phyloP scores from a whole-genome alignment of 306 rosid species.

The Corylus avellana region DNA sequence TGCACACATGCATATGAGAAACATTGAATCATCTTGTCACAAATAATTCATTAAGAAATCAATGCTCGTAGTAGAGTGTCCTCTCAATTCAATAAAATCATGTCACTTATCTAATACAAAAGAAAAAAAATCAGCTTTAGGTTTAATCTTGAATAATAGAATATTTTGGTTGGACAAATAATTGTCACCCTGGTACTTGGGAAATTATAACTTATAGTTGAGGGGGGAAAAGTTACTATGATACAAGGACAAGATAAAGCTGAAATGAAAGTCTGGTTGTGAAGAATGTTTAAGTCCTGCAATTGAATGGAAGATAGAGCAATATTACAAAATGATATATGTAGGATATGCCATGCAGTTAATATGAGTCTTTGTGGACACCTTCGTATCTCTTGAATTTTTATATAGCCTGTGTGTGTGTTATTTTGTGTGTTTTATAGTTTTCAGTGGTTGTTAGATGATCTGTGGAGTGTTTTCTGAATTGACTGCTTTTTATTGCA shows the following conservation, averaged over 20 bases:
- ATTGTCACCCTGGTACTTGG: not conserved
- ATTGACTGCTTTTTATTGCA: conserved; percentile 48
- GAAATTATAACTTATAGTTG: not conserved
- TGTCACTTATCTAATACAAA: too few relatives aligned
- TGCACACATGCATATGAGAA: not conserved
- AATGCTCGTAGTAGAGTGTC: too few relatives aligned
- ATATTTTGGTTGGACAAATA: not conserved
- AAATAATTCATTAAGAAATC: not conserved
- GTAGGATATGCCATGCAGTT: not conserved
- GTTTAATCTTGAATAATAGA: not conserved
- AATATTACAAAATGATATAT: not conserved
- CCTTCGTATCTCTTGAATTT: not conserved
- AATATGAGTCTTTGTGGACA: not conserved
- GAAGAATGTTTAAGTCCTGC: not conserved
- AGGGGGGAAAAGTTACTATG: not conserved
- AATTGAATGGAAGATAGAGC: not conserved
- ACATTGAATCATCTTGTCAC: not conserved
- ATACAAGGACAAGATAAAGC: not conserved
- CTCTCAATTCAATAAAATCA: too few relatives aligned
- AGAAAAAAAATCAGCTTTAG: not conserved
- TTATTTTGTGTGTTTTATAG: conserved; percentile 5
- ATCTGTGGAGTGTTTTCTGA: conserved; percentile 23
- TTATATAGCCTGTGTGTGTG: not conserved
- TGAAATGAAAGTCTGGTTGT: not conserved
- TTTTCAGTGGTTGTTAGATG: conserved; percentile 4